A percentile compares a stretch with the other conserved stretches of the same genome.
Conservation (phyloP, 768 basidiomycete genomes). For the Tricholoma hemisulphureum region DNA sequence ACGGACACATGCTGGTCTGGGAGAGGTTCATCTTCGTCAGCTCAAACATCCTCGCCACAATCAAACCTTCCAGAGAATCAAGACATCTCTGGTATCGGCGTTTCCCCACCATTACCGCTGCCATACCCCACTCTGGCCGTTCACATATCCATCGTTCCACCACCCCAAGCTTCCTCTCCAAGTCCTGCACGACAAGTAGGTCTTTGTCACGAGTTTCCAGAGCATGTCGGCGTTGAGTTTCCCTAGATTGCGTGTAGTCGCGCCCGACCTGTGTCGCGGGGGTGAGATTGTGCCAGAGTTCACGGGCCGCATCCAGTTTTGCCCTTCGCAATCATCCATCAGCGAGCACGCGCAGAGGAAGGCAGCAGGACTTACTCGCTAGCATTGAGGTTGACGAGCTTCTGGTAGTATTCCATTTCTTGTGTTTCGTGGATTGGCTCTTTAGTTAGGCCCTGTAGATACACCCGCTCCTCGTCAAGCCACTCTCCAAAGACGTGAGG, state of each 20-base stretch:
- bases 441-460: background rate
- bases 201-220: too few species aligned
- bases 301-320: too few species aligned
- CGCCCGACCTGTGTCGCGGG: too few species aligned
- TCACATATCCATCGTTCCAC: conserved; percentile 12
- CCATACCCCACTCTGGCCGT: conserved; percentile 4
- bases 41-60: conserved; percentile 23
- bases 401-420: conserved; percentile 5
- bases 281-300: too few species aligned
- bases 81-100: conserved; percentile 13
- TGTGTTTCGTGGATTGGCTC: conserved; percentile 3
- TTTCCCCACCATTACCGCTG: background rate
- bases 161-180: background rate
- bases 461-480: conserved; percentile 3
- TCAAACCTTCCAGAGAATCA: conserved; percentile 18
- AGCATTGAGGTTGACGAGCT: background rate
- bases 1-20: conserved; percentile 17
- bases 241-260: too few species aligned
- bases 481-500: background rate
- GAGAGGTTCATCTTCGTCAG: conserved; percentile 25
- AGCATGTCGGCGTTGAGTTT: too few species aligned
- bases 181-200: too few species aligned
- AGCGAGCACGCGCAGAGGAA: too few species aligned
- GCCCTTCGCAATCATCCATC: too few species aligned
- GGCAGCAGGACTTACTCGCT: background rate